Evolutionary conservation across 495 filamentous ascomycete genomes (phyloP), one percentile per base, ranked within the genome.

Genomic region (Tuber borchii): DNA sequence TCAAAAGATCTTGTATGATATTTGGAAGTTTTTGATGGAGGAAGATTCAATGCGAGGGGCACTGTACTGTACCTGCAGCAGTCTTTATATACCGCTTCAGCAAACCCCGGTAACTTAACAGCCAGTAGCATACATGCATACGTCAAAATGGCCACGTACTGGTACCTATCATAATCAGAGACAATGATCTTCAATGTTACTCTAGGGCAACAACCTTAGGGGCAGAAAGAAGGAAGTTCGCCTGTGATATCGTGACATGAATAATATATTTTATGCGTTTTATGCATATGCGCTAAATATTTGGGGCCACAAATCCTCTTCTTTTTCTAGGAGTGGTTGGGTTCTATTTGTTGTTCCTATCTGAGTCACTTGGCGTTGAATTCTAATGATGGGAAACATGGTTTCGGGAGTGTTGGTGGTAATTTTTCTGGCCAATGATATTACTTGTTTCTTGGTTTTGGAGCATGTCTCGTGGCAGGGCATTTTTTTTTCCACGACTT

Each of bases 61-160:
- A n/a, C n/a, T n/a, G n/a, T n/a, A n/a, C n/a, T n/a, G n/a, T 65
- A 65, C 56, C 26, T 34, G 16, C 26, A 2, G 56, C 4, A 19
- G 26, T 34, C 56, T 65, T 65, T 65, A 65, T 65, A 34, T 65
- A 34, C 56, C 0, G 3, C 26, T 12, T 34, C 56, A 34, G 26
- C 26, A 34, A 34, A 9, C 56, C 56, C 16, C n/a, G 56, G 56
- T 17, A 17, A 17, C 2, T 1, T 37, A 37, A 34, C 56, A 34
- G 26, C 56, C 56, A 65, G 56, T 65, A 34, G 16, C 17, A 17
- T 31, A 34, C 26, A 34, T 65, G 56, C 56, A 34, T 65, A 65
- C 56, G 56, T 65, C 56, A 65, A 65, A 34, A 34, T 65, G 26
- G 56, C 56, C 56, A 65, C 56, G 56, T 65, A 65, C 56, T 7